phyloP scores from a whole-genome alignment of 257 asterid species.

The Mentha longifolia region DNA sequence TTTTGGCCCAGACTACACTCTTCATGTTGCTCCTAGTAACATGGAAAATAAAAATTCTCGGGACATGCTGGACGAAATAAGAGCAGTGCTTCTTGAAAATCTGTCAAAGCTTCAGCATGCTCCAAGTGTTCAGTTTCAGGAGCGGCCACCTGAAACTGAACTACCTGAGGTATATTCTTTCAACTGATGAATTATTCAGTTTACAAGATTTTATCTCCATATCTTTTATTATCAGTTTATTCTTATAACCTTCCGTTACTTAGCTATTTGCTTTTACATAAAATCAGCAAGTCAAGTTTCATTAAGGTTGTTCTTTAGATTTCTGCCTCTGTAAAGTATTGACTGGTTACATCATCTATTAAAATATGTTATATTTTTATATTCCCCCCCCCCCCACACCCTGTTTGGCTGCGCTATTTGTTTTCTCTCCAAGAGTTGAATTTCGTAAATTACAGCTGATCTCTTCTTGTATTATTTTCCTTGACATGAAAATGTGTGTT shows the following conservation, averaged over 20 bases:
- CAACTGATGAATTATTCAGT: slow-evolving; percentile 2
- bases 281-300: not conserved
- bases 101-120: slow-evolving; percentile 54
- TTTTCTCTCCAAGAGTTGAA: too few relatives aligned
- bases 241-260: not conserved
- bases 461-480: too few relatives aligned
- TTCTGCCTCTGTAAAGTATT: too few relatives aligned
- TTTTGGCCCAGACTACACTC: slow-evolving; percentile 60
- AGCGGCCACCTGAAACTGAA: slow-evolving; percentile 44
- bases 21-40: slow-evolving; percentile 55
- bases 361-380: too few relatives aligned
- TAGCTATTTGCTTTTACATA: not conserved
- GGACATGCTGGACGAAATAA: slow-evolving; percentile 37
- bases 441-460: too few relatives aligned
- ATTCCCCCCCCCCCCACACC: too few relatives aligned
- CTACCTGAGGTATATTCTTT: slow-evolving; percentile 42
- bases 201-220: not conserved
- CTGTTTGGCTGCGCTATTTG: too few relatives aligned
- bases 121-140: slow-evolving; percentile 62
- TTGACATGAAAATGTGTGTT: too few relatives aligned
- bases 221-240: not conserved
- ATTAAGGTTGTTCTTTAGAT: not conserved
- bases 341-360: too few relatives aligned
- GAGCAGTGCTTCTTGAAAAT: slow-evolving; percentile 48
- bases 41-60: slow-evolving; percentile 57